A percentile compares a stretch with the other conserved stretches of the same genome.
Conservation (phyloP, 2,329 filamentous ascomycete genomes). For the Pyricularia pennisetigena region DNA sequence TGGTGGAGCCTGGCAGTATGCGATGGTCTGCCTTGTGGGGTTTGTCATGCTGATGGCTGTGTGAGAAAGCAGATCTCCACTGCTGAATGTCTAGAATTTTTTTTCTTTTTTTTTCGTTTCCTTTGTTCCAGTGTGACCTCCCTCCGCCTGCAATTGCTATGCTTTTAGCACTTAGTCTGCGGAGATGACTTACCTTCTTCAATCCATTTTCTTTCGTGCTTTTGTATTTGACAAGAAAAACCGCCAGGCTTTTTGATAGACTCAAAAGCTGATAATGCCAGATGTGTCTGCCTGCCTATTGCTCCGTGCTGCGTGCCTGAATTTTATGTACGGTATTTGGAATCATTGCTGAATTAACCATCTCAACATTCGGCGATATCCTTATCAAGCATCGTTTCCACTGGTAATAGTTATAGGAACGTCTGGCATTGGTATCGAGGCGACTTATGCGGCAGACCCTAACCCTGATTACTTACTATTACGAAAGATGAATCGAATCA, state of each 20-base stretch:
- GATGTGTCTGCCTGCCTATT: background rate
- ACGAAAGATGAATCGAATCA: background rate
- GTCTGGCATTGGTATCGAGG: too few relatives aligned
- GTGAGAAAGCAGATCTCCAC: background rate
- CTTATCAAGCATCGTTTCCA: too few relatives aligned
- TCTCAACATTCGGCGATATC: too few relatives aligned
- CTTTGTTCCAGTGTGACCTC: background rate
- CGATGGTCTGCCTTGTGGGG: background rate
- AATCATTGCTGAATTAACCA: background rate
- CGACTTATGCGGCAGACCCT: background rate
- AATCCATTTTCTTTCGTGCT: background rate
- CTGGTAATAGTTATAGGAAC: too few relatives aligned
- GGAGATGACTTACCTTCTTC: background rate
- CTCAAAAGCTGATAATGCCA: background rate
- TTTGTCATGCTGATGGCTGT: background rate
- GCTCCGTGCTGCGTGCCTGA: background rate
- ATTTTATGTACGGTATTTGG: background rate
- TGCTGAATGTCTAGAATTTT: background rate
- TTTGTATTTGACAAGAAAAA: background rate
- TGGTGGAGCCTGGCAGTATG: background rate
- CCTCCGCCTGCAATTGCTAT: background rate
- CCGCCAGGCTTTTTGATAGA: background rate
- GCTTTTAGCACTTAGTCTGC: background rate
- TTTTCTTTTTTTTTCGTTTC: background rate
- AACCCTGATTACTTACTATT: background rate